Evolutionary conservation across 164 flowering plant species (phyloP), one percentile per base, ranked within the genome.

Genomic region (Aristolochia fimbriata): DNA sequence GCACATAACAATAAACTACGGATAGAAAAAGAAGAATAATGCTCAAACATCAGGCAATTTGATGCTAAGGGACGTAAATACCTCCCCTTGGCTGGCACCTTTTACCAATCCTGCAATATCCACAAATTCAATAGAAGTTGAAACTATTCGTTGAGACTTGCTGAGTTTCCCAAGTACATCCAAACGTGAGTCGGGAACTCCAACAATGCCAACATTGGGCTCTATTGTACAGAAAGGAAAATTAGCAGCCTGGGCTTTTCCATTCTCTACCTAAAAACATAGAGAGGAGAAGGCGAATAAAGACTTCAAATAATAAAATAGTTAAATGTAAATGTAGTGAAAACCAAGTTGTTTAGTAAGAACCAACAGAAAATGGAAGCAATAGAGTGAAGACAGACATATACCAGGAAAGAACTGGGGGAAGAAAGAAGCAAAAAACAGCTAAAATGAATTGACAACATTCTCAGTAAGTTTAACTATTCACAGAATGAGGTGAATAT

Each of bases 41-140:
- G 52, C 19, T 22, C 56, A 21, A 37, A 37, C 43, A 1, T 37
- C 43, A 37, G 8, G 43, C 43, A 5, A 37, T 10, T 37, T 37
- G 43, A 37, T 27, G 30, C 43, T 10, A 10, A 37, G 43, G 43
- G 43, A 7, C 4, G 4, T 37, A 37, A 5, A 3, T 56, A 94
- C 99, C 96, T 94, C 99, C 56, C 99, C 99, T 68, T 86, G 95
- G 73, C 96, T 94, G 64, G 99, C 99, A 63, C 99, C 99, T 71
- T 91, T 94, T 10, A 94, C 99, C 70, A 91, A 93, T 49, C 99
- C 97, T 70, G 99, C 99, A 81, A 94, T 94, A 80, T 94, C 99
- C 17, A 94, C 96, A 78, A 94, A 84, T 64, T 94, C 99, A 48
- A 94, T 81, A 22, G 94, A 83, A 48, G 99, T 93, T 48, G 99